These are phyloP conservation scores for Omphalea diandra DNA, from an alignment of 441 rosid genomes.

Conservation along the genomic window DNA sequence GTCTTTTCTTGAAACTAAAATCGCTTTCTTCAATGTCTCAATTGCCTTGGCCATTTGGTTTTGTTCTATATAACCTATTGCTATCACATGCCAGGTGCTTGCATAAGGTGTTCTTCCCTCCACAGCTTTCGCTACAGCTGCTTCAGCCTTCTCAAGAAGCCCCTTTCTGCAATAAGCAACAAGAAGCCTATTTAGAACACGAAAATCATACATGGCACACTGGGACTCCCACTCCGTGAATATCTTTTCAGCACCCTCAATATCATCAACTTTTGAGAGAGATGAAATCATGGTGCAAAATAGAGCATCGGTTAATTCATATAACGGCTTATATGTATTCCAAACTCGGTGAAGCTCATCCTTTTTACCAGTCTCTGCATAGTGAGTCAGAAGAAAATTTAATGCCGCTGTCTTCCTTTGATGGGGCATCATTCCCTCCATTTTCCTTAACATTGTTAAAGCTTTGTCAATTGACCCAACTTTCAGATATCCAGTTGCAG, in stretches of 20 bases:
- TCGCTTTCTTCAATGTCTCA: slow-evolving; percentile 38
- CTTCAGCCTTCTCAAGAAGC: slow-evolving; percentile 37
- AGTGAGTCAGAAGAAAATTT: slow-evolving; percentile 21
- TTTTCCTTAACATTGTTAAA: slow-evolving; percentile 28
- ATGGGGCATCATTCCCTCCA: slow-evolving; percentile 27
- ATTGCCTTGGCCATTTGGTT: slow-evolving; percentile 42
- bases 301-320: not conserved
- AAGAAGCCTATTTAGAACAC: slow-evolving; percentile 25
- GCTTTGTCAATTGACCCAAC: slow-evolving; percentile 31
- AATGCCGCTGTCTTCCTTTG: not conserved
- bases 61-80: slow-evolving; percentile 28
- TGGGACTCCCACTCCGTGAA: slow-evolving; percentile 33
- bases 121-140: slow-evolving; percentile 25
- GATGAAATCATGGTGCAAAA: slow-evolving; percentile 24
- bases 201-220: slow-evolving; percentile 21
- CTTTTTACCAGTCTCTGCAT: slow-evolving; percentile 25
- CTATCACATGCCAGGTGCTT: slow-evolving; percentile 35
- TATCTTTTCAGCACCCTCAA: slow-evolving; percentile 38
- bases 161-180: slow-evolving; percentile 26
- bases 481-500: slow-evolving; percentile 29
- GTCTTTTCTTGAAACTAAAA: slow-evolving; percentile 11
- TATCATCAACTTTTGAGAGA: slow-evolving; percentile 27
- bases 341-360: slow-evolving; percentile 38
- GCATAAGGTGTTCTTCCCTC: slow-evolving; percentile 25
- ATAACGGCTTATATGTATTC: slow-evolving; percentile 27